Conservation (phyloP, 768 basidiomycete genomes). For the Naematelia aurantialba region DNA sequence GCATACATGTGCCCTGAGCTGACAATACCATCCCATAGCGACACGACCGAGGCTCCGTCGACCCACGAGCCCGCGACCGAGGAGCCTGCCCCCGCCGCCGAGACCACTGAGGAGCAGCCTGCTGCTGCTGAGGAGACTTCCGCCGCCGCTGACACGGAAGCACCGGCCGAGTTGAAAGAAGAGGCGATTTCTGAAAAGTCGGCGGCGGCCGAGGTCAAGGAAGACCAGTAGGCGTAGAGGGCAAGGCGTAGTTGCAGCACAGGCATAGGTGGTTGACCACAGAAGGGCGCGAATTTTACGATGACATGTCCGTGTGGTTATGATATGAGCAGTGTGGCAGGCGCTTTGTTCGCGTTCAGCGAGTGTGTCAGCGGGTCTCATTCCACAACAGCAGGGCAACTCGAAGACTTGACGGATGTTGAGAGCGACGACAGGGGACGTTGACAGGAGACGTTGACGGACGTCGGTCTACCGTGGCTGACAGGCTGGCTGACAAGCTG, state of each 20-base stretch:
- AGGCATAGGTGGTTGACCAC: constrained; percentile 6
- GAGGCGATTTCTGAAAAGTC: no score
- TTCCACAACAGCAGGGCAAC: no score
- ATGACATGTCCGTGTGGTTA: background rate
- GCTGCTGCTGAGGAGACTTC: constrained; percentile 32
- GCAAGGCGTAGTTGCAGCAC: no score
- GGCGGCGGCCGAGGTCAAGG: constrained; percentile 20
- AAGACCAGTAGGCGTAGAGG: constrained; percentile 12
- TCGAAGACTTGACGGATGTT: no score
- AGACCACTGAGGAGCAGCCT: constrained; percentile 15
- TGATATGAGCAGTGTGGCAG: no score
- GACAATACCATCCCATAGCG: constrained; percentile 4
- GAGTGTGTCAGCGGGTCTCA: no score
- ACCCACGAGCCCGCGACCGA: constrained; percentile 30
- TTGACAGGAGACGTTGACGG: no score
- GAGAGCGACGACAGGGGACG: no score
- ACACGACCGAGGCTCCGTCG: constrained; percentile 29
- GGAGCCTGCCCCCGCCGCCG: constrained; percentile 26
- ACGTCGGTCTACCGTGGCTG: no score
- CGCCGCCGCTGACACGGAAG: constrained; percentile 25
- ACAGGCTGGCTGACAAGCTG: no score
- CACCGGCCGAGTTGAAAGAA: constrained; percentile 26
- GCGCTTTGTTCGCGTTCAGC: no score
- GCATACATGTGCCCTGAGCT: background rate
- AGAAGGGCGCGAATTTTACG: background rate